Evolutionary conservation across 495 filamentous ascomycete species (phyloP).

Genomic region (Annulohypoxylon moriforme): DNA sequence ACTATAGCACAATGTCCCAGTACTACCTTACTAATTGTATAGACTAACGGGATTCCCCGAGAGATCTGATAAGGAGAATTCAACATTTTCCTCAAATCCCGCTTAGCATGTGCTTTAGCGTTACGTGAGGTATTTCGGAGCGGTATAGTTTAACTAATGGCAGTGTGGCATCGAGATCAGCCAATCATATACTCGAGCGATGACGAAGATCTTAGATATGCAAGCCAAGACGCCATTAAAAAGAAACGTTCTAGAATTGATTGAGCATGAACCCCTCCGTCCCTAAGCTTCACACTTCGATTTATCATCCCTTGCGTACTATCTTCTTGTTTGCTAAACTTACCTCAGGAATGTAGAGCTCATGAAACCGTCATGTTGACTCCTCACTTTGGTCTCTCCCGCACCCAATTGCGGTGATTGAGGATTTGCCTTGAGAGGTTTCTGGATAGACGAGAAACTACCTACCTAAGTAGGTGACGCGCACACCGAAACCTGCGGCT

Average conservation of each 20-base stretch:
- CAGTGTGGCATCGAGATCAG: conserved; percentile 32
- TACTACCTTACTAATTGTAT: too few species aligned
- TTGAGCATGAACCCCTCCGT: conserved; percentile 4
- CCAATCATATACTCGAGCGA: conserved; percentile 30
- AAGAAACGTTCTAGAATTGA: conserved; percentile 37
- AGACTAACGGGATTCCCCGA: background rate
- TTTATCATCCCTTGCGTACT: background rate
- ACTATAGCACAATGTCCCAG: too few species aligned
- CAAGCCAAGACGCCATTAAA: conserved; percentile 24
- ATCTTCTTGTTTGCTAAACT: background rate
- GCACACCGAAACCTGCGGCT: conserved; percentile 6
- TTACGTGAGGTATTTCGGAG: conserved; percentile 27
- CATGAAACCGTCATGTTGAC: conserved; percentile 22
- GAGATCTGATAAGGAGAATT: conserved; percentile 6
- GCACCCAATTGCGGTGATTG: conserved; percentile 23
- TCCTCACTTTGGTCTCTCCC: background rate
- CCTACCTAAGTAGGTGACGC: conserved; percentile 12
- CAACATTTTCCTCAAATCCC: background rate
- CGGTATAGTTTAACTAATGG: conserved; percentile 5
- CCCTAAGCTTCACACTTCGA: conserved; percentile 4
- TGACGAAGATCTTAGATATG: conserved; percentile 40
- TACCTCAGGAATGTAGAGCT: conserved; percentile 8
- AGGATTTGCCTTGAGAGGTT: background rate
- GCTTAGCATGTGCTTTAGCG: background rate
- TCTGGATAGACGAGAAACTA: background rate